Conservation (phyloP, 768 basidiomycete genomes). For the Neoboletus magnificus region DNA sequence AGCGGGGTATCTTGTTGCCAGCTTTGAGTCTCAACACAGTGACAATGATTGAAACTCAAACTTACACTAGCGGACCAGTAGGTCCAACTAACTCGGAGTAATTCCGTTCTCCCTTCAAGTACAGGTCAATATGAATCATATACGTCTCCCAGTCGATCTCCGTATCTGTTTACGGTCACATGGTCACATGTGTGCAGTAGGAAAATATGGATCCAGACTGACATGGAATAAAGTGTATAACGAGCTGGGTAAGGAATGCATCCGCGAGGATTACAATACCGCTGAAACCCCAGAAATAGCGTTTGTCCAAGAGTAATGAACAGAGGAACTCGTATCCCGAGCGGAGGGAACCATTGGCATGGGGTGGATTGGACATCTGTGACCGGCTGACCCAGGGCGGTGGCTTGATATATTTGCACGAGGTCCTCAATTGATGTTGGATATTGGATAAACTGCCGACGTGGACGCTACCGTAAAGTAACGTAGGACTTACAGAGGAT, state of each 20-base stretch:
- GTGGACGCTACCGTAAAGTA: not conserved
- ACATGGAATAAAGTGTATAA: constrained; percentile 85
- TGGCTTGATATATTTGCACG: not conserved
- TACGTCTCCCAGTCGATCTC: constrained; percentile 99
- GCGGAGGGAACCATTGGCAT: not conserved
- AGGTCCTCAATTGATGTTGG: not conserved
- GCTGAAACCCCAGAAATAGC: constrained; percentile 68
- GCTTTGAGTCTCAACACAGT: not conserved
- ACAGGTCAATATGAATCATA: constrained; percentile 80
- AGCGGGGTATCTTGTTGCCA: constrained; percentile 77
- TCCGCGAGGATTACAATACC: constrained; percentile 68
- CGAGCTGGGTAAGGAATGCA: constrained; percentile 71
- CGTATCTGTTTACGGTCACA: constrained; percentile 66
- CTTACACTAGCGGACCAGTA: constrained; percentile 90
- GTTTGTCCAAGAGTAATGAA: constrained; percentile 44
- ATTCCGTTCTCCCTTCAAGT: constrained; percentile 76
- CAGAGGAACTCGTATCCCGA: constrained; percentile 5
- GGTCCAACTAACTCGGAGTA: constrained; percentile 83
- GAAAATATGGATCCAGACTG: constrained; percentile 30
- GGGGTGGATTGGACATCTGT: not conserved
- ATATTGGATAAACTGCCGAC: not conserved
- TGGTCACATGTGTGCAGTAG: constrained; percentile 13
- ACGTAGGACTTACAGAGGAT: not conserved
- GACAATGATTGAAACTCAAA: not conserved
- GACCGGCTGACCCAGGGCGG: too few species aligned